Evolutionary conservation across 495 filamentous ascomycete species (phyloP), one percentile per base, ranked within the genome.

Genomic region (Mytilinidion resinicola): DNA sequence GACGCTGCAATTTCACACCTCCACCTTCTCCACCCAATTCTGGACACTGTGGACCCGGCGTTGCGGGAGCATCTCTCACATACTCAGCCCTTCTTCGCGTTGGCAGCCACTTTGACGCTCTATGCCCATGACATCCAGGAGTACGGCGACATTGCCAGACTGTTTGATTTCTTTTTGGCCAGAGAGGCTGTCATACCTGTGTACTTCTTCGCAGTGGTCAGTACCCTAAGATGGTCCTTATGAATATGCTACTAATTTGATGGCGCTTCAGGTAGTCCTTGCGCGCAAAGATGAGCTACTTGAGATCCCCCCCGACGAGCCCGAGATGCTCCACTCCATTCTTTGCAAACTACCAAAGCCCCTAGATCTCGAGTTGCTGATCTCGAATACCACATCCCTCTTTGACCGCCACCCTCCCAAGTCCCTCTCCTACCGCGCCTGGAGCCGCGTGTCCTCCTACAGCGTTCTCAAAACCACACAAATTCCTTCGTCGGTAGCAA

Each of bases 41-140:
- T 98, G 6, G 70, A 80, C 54, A 77, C 78, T 8, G 82, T 80
- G 12, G 88, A 96, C 67, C 78, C 82, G 1, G 73, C 73, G 34
- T 75, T 97, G 17, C 82, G 77, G 67, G 76, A 63, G 1, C 95
- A 95, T 72, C 78, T 98, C 1, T 83, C 85, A 3, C 76, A 76
- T 7, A 90, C 85, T 1, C 81, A 90, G 64, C 91, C 93, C 2
- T 96, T 91, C 75, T 97, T 96, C 72, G 95, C 95, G 6, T 77
- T 97, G 14, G 81, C 87, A 6, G 90, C 91, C 30, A 95, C 90
- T 0, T 77, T 98, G 25, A 98, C 93, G 15, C 81, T 98, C 67
- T 98, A 96, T 72, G 90, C 93, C 33, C 93, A 98, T 71, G 90
- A 96, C 67, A 90, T 98, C 56, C 83, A 92, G 70, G 87, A 86